Conservation (phyloP, 2,329 filamentous ascomycete species). For the Claviceps spartinae region DNA sequence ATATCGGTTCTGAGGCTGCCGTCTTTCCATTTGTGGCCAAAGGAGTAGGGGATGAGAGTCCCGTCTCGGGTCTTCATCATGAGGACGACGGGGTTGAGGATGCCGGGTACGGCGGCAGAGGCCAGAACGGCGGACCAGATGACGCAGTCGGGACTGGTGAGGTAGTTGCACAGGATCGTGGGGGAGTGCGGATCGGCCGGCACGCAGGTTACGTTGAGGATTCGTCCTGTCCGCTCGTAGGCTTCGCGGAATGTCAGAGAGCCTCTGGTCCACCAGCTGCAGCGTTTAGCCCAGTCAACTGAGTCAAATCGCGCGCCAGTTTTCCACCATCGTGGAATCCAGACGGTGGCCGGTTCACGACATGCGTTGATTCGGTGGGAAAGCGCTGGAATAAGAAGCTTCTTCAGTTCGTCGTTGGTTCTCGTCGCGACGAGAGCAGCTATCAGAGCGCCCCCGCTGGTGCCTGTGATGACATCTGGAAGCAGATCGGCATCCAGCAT, state of each 20-base stretch:
- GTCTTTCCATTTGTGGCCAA: slow-evolving; percentile 99
- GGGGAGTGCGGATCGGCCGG: slow-evolving; percentile 90
- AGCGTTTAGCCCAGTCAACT: slow-evolving; percentile 75
- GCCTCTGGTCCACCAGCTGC: slow-evolving; percentile 80
- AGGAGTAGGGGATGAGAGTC: slow-evolving; percentile 74
- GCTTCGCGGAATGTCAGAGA: slow-evolving; percentile 92
- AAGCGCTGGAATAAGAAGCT: slow-evolving; percentile 75
- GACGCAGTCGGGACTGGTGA: slow-evolving; percentile 90
- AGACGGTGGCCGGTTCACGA: slow-evolving; percentile 60
- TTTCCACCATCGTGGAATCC: slow-evolving; percentile 75
- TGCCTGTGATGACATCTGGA: slow-evolving; percentile 91
- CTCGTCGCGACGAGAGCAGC: slow-evolving; percentile 78
- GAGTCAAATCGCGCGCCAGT: slow-evolving; percentile 92
- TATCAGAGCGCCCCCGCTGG: slow-evolving; percentile 83
- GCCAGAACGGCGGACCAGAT: slow-evolving; percentile 96
- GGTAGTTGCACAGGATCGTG: slow-evolving; percentile 85
- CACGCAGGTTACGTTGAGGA: slow-evolving; percentile 91
- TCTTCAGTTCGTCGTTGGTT: slow-evolving; percentile 80
- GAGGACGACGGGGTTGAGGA: slow-evolving; percentile 86
- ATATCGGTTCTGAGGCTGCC: slow-evolving; percentile 90
- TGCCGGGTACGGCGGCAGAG: slow-evolving; percentile 89
- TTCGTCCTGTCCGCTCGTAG: slow-evolving; percentile 83
- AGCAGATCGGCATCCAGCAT: slow-evolving; percentile 74
- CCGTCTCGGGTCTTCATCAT: slow-evolving; percentile 77
- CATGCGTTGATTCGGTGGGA: slow-evolving; percentile 76